Evolutionary conservation across 768 basidiomycete genomes (phyloP), one percentile per base, ranked within the genome.

Genomic region (Holtermannia corniformis): DNA sequence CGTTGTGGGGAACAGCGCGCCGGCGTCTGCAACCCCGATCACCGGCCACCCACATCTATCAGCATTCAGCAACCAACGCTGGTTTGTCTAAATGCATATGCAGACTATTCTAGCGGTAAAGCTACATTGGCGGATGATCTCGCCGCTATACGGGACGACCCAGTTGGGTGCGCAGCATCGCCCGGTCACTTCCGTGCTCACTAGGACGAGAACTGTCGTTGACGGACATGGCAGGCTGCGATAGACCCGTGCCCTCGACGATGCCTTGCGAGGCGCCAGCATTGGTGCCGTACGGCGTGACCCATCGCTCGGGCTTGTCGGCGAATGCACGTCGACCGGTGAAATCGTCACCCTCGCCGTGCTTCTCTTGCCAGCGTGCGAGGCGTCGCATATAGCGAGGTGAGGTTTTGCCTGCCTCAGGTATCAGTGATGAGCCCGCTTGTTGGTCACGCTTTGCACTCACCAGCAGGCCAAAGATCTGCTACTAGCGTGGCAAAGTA

Each of bases 391-490:
- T 68, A 61, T 72, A 72, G 41, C 70, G 57, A 11, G 62, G 63
- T 1, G 63, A 65, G 3, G 68, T 62, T 49, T 72, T 72, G 11
- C 70, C 70, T 25, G 56, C 52, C 7, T 37, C 32, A 37, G 32
- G 10, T 37, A 16, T 37, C 10, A 37, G 16, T 11, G 16, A 44
- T 57, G 56, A n/a, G n/a, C n/a, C n/a, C n/a, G n/a, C n/a, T n/a
- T n/a, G n/a, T n/a, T n/a, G 1, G 51, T 49, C 19, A 41, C 20
- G 12, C 61, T 58, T 49, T 65, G 62, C 41, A 12, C 21, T 37
- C 32, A 37, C 32, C 32, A 5, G 73, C 67, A 13, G 74, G 73
- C 72, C 72, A 76, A 11, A 75, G 62, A 55, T 76, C 75, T 47
- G 71, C 62, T 37, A 63, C 61, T 51, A 76, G 63, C 7, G 73